These are phyloP conservation scores for Vitis hybrid DNA, from an alignment of 177 flowering plant genomes.

Conservation along the genomic window DNA sequence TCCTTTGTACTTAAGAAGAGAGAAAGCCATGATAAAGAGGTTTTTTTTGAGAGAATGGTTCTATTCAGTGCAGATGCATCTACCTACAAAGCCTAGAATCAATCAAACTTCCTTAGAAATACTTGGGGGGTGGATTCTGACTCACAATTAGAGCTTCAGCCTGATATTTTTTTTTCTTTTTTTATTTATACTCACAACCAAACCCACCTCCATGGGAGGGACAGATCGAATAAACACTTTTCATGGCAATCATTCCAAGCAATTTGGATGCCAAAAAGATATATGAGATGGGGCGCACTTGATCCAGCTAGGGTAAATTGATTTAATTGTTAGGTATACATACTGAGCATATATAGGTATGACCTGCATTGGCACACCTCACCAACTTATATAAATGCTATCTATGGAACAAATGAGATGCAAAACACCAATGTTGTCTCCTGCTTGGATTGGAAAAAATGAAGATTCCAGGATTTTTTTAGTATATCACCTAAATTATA, in stretches of 20 bases:
- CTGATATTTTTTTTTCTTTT: not conserved
- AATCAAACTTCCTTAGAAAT: not conserved
- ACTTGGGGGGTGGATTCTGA: not conserved
- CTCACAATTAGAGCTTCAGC: not conserved
- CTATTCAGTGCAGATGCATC: slow-evolving; percentile 2
- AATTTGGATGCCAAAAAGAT: not conserved
- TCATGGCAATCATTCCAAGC: not conserved
- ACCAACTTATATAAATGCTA: no score
- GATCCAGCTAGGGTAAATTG: not conserved
- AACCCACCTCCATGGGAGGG: not conserved
- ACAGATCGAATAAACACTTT: not conserved
- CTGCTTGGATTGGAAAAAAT: no score
- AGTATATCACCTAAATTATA: no score
- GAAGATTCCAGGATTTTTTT: no score
- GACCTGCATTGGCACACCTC: not conserved
- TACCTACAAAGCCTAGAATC: not conserved
- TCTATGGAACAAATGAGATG: no score
- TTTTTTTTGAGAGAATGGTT: not conserved
- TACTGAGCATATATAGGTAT: not conserved
- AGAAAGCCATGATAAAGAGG: slow-evolving; percentile 1
- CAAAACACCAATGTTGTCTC: no score
- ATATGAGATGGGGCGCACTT: not conserved
- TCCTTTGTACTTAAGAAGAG: slow-evolving; percentile 14
- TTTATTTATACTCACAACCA: not conserved
- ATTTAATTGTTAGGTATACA: not conserved